phyloP scores from a whole-genome alignment of 208 protist species.

The Trypanosomatidae sp. region DNA sequence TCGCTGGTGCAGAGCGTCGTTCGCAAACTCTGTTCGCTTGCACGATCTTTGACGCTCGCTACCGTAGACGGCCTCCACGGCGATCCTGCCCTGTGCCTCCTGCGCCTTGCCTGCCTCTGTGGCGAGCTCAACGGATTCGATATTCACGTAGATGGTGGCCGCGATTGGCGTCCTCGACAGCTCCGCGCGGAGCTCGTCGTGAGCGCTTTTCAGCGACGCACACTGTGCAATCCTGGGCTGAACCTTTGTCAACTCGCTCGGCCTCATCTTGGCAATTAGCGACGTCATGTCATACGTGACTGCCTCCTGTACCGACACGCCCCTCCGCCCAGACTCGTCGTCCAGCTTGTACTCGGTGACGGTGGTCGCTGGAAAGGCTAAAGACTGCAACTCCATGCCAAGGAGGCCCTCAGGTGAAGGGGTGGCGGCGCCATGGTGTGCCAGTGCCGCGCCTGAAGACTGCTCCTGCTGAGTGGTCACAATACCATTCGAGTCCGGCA shows the following conservation, averaged over 20 bases:
- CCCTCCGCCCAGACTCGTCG: slow-evolving; percentile 13
- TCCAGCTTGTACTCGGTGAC: slow-evolving; percentile 43
- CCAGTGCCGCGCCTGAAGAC: not conserved
- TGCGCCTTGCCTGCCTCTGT: slow-evolving; percentile 28
- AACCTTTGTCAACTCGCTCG: slow-evolving; percentile 51
- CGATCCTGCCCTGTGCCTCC: slow-evolving; percentile 43
- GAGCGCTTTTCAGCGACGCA: slow-evolving; percentile 54
- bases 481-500: slow-evolving; percentile 11
- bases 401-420: slow-evolving; percentile 36
- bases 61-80: slow-evolving; percentile 40
- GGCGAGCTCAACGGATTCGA: slow-evolving; percentile 57
- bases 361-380: slow-evolving; percentile 56
- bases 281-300: slow-evolving; percentile 73
- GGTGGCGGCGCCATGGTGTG: not conserved
- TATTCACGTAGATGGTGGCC: slow-evolving; percentile 72
- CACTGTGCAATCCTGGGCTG: slow-evolving; percentile 72
- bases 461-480: not conserved
- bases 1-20: slow-evolving; percentile 29
- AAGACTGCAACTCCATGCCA: slow-evolving; percentile 71
- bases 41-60: slow-evolving; percentile 39
- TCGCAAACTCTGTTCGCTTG: slow-evolving; percentile 33
- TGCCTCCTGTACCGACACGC: slow-evolving; percentile 25
- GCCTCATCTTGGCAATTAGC: slow-evolving; percentile 65
- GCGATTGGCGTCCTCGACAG: slow-evolving; percentile 40
- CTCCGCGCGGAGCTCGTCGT: slow-evolving; percentile 63